These are phyloP conservation scores for Triangularia setosa DNA, from an alignment of 2,329 filamentous ascomycete genomes.

Conservation along the genomic window DNA sequence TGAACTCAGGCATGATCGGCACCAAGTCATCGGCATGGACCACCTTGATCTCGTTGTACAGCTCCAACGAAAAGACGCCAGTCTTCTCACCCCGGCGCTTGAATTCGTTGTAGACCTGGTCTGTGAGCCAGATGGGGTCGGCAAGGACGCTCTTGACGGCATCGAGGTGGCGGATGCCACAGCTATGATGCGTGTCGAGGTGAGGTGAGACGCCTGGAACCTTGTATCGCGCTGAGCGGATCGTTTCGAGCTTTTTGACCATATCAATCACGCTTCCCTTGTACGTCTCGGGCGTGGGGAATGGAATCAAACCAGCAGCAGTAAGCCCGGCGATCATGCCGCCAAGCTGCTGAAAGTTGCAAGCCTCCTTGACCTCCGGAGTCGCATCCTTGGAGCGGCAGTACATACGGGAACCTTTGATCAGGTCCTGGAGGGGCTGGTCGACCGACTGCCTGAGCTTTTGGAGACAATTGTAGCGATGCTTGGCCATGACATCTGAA, in stretches of 20 bases:
- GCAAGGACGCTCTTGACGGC: slow-evolving; percentile 12
- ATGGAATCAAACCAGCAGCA: slow-evolving; percentile 17
- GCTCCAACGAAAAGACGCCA: slow-evolving; percentile 16
- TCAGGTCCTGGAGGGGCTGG: slow-evolving; percentile 14
- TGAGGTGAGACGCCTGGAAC: slow-evolving; percentile 16
- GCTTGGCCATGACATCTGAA: slow-evolving; percentile 18
- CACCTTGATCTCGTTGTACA: slow-evolving; percentile 15
- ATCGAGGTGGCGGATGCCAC: slow-evolving; percentile 22
- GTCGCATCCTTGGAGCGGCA: slow-evolving; percentile 21
- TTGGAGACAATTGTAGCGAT: slow-evolving; percentile 13
- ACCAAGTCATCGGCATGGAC: neutral
- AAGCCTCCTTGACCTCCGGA: slow-evolving; percentile 17
- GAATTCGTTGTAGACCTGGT: slow-evolving; percentile 16
- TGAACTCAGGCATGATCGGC: neutral
- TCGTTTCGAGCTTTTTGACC: slow-evolving; percentile 63
- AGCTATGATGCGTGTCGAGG: slow-evolving; percentile 20
- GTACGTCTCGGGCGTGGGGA: slow-evolving; percentile 16
- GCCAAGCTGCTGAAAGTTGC: slow-evolving; percentile 25
- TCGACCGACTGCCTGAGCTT: slow-evolving; percentile 16
- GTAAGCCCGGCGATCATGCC: slow-evolving; percentile 22
- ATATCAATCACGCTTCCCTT: slow-evolving; percentile 17
- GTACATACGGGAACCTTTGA: slow-evolving; percentile 9
- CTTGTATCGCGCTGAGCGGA: slow-evolving; percentile 64
- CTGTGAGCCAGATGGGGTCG: slow-evolving; percentile 1
- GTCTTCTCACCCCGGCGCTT: slow-evolving; percentile 16